These are phyloP conservation scores for Trematosphaeria pertusa DNA, from an alignment of 2,329 filamentous ascomycete genomes.

Conservation along the genomic window DNA sequence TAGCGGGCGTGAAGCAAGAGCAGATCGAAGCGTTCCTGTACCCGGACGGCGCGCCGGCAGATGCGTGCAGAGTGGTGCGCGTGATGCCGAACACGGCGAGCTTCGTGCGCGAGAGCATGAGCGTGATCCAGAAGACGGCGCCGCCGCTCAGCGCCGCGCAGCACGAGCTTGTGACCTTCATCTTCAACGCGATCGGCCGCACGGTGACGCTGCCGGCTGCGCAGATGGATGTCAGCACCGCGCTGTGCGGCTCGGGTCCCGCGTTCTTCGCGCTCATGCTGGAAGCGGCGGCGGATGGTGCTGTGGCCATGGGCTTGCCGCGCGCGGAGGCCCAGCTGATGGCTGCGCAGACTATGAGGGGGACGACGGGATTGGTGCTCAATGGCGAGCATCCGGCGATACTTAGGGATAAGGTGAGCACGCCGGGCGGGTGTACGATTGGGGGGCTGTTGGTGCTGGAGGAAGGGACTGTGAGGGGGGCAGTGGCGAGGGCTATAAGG, in stretches of 20 bases:
- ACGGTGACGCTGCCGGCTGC: constrained; percentile 71
- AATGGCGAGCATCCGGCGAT: constrained; percentile 77
- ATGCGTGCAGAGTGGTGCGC: constrained; percentile 70
- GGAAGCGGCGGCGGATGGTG: constrained; percentile 78
- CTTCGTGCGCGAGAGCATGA: constrained; percentile 82
- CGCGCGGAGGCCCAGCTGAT: constrained; percentile 75
- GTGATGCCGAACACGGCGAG: constrained; percentile 88
- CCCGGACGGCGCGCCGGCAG: constrained; percentile 55
- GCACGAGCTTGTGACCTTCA: constrained; percentile 71
- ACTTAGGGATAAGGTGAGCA: constrained; percentile 77
- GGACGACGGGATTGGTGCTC: constrained; percentile 72
- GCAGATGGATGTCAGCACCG: constrained; percentile 76
- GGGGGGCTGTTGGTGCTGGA: constrained; percentile 76
- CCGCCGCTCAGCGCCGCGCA: constrained; percentile 64
- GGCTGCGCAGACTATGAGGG: constrained; percentile 81
- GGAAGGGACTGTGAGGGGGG: constrained; percentile 72
- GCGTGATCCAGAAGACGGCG: constrained; percentile 69
- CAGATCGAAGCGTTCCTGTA: constrained; percentile 73
- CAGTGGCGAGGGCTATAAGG: constrained; percentile 71
- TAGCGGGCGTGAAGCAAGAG: constrained; percentile 74
- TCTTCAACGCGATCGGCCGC: constrained; percentile 76
- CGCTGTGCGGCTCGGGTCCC: constrained; percentile 76
- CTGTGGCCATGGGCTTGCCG: constrained; percentile 79
- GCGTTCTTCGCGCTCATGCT: constrained; percentile 79
- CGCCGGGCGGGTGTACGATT: constrained; percentile 80